Conservation (phyloP, 306 rosid genomes). For the Citrullus mucosospermus region DNA sequence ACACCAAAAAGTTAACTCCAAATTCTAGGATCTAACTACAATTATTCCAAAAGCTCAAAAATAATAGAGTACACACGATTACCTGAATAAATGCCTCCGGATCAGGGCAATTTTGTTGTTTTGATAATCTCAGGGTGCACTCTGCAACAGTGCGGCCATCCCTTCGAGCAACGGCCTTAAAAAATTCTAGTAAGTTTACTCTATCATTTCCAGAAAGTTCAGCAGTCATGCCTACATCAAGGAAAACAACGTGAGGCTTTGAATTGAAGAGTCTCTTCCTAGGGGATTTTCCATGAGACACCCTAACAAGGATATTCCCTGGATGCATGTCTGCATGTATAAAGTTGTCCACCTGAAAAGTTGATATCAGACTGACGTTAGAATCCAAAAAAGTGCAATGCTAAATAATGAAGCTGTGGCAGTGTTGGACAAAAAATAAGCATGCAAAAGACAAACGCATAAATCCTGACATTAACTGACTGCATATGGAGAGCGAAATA, state of each 20-base stretch:
- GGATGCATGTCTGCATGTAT: slow-evolving; percentile 99
- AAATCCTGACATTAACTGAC: not conserved
- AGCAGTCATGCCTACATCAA: slow-evolving; percentile 99
- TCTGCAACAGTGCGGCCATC: slow-evolving; percentile 95
- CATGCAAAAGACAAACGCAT: not conserved
- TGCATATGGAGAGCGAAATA: not conserved
- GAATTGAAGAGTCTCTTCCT: slow-evolving; percentile 71
- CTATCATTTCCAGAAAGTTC: slow-evolving; percentile 87
- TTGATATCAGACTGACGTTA: slow-evolving; percentile 11
- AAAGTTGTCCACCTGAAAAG: slow-evolving; percentile 96
- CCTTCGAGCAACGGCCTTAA: slow-evolving; percentile 86
- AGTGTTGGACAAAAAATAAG: not conserved
- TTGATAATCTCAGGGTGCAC: slow-evolving; percentile 61
- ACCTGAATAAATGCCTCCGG: slow-evolving; percentile 93
- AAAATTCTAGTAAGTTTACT: slow-evolving; percentile 73
- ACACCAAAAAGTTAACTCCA: not conserved
- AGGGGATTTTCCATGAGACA: slow-evolving; percentile 45
- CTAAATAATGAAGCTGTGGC: not conserved
- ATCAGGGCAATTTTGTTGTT: slow-evolving; percentile 91
- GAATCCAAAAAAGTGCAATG: slow-evolving; percentile 21
- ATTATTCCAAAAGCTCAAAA: not conserved
- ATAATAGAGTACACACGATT: slow-evolving; percentile 3
- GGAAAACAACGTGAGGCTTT: slow-evolving; percentile 94
- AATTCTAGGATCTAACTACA: not conserved
- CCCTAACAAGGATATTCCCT: slow-evolving; percentile 95